phyloP scores from a whole-genome alignment of 495 filamentous ascomycete species.

The Neurospora sp. region DNA sequence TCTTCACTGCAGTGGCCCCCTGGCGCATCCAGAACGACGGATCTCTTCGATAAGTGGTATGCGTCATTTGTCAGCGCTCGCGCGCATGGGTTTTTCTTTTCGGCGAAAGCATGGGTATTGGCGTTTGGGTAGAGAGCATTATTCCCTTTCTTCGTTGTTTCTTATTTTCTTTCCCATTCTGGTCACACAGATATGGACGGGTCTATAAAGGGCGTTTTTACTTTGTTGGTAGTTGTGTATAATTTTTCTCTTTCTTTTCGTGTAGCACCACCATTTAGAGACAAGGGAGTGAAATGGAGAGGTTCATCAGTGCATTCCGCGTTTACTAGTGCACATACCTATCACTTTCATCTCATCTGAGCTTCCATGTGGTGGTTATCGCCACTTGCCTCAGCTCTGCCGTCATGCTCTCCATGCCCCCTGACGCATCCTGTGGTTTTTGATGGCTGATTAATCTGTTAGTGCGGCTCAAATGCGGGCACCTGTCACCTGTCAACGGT shows the following conservation, averaged over 20 bases:
- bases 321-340: no score
- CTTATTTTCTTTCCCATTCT: background rate
- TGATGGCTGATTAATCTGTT: background rate
- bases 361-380: background rate
- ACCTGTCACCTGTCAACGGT: background rate
- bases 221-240: background rate
- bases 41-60: background rate
- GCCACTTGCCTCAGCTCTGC: background rate
- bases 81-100: background rate
- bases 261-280: background rate
- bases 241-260: background rate
- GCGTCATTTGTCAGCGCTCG: background rate
- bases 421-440: background rate
- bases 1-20: background rate
- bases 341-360: background rate
- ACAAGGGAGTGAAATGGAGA: background rate
- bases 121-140: conserved; percentile 1
- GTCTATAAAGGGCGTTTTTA: background rate
- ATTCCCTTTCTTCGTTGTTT: background rate
- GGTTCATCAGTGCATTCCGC: background rate
- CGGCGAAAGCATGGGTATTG: background rate
- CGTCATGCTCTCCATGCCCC: background rate
- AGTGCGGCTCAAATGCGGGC: background rate
- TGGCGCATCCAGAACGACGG: background rate
- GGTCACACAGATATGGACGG: background rate